Base-by-base conservation (phyloP, 352 stramenopile species). In the Phytophthora hibernalis region DNA sequence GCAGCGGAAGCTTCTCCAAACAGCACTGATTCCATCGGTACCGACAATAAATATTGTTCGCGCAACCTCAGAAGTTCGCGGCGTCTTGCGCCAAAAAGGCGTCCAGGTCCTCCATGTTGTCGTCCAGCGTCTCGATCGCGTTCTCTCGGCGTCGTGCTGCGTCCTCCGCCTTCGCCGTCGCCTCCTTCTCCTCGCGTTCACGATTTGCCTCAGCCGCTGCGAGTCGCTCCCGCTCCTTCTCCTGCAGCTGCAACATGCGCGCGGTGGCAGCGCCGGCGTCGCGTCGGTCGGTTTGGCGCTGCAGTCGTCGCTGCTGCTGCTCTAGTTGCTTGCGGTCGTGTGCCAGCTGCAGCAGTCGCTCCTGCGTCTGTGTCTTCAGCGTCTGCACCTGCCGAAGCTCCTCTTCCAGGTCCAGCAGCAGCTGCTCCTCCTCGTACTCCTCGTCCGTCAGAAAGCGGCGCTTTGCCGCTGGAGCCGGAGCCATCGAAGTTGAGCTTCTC, bases 241-340 rank as follows among this genome's bases (percentile, higher is more conserved):
- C 76, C 56, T 92, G 85, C 7, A 93, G 68, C 20, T 86, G 72
- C 59, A 89, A 28, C 65, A 93, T 82, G 26, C 85, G 85, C 15
- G 72, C 79, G 16, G 85, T 80, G 54, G 74, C 63, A 11, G 63
- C 59, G 21, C 67, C 74, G 31, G 63, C 61, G 22, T 78, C 63
- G 1, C 35, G 54, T 40, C 79, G 77, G 58, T 81, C 65, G 59
- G 56, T 45, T 30, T 74, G 52, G 20, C 74, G 64, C 38, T 72
- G 59, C 47, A 75, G 72, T 12, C 77, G 70, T 13, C 58, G 68
- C 56, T 74, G 66, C 47, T 80, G 71, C 43, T 80, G 61, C 74
- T 85, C 74, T 21, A 89, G 44, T 31, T 76, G 49, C 64, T 74
- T 82, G 42, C 79, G 68, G n/a, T 82, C 72, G 15, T 70, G 51